These are phyloP conservation scores for Trichosporon faecale DNA, from an alignment of 1,284 basidiomycete species.

Conservation along the genomic window DNA sequence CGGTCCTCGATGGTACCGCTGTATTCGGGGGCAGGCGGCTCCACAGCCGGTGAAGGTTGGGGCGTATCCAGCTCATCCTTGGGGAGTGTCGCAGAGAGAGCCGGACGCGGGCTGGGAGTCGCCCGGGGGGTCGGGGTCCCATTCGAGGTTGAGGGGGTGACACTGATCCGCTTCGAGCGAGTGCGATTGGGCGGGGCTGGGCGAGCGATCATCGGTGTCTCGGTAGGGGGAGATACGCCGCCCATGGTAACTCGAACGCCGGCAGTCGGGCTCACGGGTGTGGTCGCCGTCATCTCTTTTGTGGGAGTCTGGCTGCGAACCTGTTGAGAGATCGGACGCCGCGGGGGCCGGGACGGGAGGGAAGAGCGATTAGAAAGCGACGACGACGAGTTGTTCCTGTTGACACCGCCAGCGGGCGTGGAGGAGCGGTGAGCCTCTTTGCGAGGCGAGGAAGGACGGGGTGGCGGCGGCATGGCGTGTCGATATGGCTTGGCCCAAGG, in stretches of 20 bases:
- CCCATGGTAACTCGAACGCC: constrained; percentile 12
- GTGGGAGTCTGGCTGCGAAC: background rate
- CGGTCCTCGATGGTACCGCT: constrained; percentile 30
- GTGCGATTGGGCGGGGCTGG: constrained; percentile 17
- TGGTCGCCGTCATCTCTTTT: background rate
- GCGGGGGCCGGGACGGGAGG: background rate
- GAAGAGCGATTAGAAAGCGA: constrained; percentile 4
- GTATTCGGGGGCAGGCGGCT: background rate
- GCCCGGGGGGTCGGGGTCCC: background rate
- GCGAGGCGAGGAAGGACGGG: background rate
- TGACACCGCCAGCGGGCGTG: background rate
- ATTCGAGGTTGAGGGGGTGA: background rate
- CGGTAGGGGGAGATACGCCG: constrained; percentile 15
- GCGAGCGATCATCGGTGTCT: constrained; percentile 11
- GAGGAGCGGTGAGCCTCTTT: background rate
- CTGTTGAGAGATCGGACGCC: constrained; percentile 1
- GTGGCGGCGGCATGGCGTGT: constrained; percentile 10
- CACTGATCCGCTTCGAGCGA: constrained; percentile 20
- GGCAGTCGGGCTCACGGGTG: background rate
- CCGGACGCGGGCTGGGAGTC: background rate
- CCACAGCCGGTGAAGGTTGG: background rate
- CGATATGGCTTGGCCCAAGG: constrained; percentile 6
- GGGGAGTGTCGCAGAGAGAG: background rate
- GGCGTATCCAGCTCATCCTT: background rate
- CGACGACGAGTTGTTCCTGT: background rate